These are phyloP conservation scores for Phoma sp. DNA, from an alignment of 2,329 filamentous ascomycete species.

Conservation along the genomic window DNA sequence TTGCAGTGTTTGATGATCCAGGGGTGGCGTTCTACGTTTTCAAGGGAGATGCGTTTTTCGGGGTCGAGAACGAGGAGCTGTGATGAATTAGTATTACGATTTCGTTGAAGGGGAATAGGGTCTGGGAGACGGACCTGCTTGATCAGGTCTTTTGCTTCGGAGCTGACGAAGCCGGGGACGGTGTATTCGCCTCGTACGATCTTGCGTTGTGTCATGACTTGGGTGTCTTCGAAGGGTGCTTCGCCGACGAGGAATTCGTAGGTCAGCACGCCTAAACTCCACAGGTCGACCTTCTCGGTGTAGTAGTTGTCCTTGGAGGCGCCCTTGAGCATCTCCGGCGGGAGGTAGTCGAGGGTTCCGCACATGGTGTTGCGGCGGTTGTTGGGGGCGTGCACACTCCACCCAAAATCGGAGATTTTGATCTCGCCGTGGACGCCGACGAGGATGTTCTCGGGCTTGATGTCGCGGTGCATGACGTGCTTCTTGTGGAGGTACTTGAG, in stretches of 20 bases:
- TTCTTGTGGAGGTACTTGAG: slow-evolving; percentile 93
- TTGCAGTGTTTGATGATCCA: slow-evolving; percentile 98
- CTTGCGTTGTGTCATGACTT: slow-evolving; percentile 89
- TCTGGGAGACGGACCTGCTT: slow-evolving; percentile 78
- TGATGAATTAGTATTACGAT: slow-evolving; percentile 13
- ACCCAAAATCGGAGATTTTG: slow-evolving; percentile 98
- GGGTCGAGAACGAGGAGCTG: slow-evolving; percentile 84
- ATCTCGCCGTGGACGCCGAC: slow-evolving; percentile 97
- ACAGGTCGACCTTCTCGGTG: slow-evolving; percentile 93
- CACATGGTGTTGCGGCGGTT: slow-evolving; percentile 94
- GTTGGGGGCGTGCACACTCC: slow-evolving; percentile 97
- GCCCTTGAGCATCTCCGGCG: slow-evolving; percentile 94
- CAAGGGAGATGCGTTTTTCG: slow-evolving; percentile 88
- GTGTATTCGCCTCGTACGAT: slow-evolving; percentile 92
- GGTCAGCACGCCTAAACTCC: slow-evolving; percentile 92
- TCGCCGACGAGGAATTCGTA: slow-evolving; percentile 97
- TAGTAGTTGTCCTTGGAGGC: slow-evolving; percentile 86
- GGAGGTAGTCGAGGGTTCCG: slow-evolving; percentile 95
- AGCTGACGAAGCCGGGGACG: slow-evolving; percentile 86
- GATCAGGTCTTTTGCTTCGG: slow-evolving; percentile 90
- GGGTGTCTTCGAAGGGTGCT: slow-evolving; percentile 95
- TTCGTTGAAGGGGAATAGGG: neutral
- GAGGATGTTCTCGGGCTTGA: slow-evolving; percentile 97
- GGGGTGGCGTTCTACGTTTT: slow-evolving; percentile 86
- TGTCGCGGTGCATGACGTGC: slow-evolving; percentile 96